Percentiles rank a stretch among this genome's conserved stretches.
These are phyloP conservation scores for Hemileccinum impolitum DNA, from an alignment of 768 basidiomycete species.

Conservation along the genomic window DNA sequence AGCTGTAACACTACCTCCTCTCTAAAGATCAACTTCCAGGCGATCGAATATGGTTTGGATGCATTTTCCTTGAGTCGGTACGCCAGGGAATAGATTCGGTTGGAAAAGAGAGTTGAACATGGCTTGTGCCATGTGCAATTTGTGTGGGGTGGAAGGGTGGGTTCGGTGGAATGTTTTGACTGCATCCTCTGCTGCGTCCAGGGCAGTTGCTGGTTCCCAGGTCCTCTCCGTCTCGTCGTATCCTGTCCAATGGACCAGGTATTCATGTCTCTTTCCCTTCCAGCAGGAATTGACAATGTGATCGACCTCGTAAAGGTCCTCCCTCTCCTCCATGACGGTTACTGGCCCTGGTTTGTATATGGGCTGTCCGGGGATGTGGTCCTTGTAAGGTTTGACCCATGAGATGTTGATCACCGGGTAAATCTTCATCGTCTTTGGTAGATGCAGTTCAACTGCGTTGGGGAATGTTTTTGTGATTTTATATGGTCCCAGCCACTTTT, in stretches of 20 bases:
- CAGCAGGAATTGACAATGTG: background rate
- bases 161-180: too few species aligned
- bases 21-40: too few species aligned
- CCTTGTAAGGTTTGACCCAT: background rate
- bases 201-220: background rate
- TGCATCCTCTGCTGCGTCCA: background rate
- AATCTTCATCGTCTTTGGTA: background rate
- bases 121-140: too few species aligned
- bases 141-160: too few species aligned
- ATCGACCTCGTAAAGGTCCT: background rate
- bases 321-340: background rate
- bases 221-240: background rate
- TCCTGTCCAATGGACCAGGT: background rate
- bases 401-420: background rate
- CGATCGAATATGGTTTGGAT: too few species aligned
- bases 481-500: background rate
- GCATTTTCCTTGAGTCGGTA: too few species aligned
- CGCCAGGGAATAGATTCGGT: too few species aligned
- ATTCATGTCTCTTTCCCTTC: background rate
- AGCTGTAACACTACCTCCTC: too few species aligned
- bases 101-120: too few species aligned
- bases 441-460: too few species aligned
- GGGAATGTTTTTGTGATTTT: background rate
- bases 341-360: background rate
- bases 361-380: background rate